Evolutionary conservation across 2,329 filamentous ascomycete species (phyloP).

Genomic region (Lojkania enalia): DNA sequence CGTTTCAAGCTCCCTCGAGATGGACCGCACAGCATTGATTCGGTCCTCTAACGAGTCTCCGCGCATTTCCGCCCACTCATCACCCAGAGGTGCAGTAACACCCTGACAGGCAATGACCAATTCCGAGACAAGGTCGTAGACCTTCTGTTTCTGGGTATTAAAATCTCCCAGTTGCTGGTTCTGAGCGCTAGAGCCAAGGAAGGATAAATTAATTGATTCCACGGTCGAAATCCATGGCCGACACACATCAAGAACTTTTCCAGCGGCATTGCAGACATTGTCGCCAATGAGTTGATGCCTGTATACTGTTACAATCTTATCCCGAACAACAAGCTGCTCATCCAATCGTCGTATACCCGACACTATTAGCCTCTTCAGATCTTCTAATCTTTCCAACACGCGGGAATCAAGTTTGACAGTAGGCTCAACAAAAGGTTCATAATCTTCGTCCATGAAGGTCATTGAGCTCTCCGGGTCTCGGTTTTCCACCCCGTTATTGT

Average conservation of each 20-base stretch:
- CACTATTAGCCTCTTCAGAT: slow-evolving; percentile 82
- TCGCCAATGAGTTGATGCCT: slow-evolving; percentile 82
- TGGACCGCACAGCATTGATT: slow-evolving; percentile 75
- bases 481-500: slow-evolving; percentile 64
- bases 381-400: slow-evolving; percentile 80
- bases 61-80: slow-evolving; percentile 94
- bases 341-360: slow-evolving; percentile 85
- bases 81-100: slow-evolving; percentile 85
- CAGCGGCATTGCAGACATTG: slow-evolving; percentile 75
- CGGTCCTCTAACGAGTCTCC: slow-evolving; percentile 88
- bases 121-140: slow-evolving; percentile 93
- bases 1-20: slow-evolving; percentile 79
- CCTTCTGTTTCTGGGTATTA: slow-evolving; percentile 83
- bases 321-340: slow-evolving; percentile 74
- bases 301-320: slow-evolving; percentile 79
- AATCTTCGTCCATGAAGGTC: slow-evolving; percentile 84
- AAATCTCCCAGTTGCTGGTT: slow-evolving; percentile 88
- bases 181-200: slow-evolving; percentile 75
- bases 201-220: slow-evolving; percentile 87
- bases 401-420: slow-evolving; percentile 73
- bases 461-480: slow-evolving; percentile 67
- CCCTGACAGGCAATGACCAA: slow-evolving; percentile 85
- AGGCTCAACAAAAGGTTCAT: slow-evolving; percentile 72
- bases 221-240: slow-evolving; percentile 87
- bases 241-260: slow-evolving; percentile 83